Percentiles rank a stretch among this genome's conserved stretches.
Conservation (phyloP, 2,329 filamentous ascomycete species). For the Venturia aucupariae region DNA sequence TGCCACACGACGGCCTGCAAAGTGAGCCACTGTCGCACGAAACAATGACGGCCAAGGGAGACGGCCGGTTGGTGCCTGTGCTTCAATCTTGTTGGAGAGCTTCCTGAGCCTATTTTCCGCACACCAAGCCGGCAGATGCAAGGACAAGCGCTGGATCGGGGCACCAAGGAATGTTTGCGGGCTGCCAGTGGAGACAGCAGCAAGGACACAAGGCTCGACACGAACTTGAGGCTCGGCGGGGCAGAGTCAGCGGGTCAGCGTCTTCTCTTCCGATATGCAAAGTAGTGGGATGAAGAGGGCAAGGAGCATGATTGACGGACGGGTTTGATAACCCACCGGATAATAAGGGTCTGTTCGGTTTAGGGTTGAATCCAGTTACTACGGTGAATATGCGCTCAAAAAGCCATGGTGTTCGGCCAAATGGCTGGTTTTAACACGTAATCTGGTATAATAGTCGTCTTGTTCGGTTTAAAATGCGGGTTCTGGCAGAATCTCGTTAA, state of each 20-base stretch:
- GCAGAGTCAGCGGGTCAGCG: not conserved
- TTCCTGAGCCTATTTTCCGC: not conserved
- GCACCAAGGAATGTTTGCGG: not conserved
- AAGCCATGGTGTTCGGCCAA: too few species aligned
- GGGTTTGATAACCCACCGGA: not conserved
- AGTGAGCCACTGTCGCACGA: not conserved
- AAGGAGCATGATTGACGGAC: not conserved
- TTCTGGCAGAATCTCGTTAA: too few species aligned
- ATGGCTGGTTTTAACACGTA: too few species aligned
- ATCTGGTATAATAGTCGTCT: too few species aligned
- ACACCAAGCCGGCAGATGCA: not conserved
- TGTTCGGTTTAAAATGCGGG: too few species aligned
- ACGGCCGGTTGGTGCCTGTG: not conserved
- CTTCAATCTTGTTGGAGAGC: not conserved
- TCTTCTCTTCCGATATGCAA: not conserved
- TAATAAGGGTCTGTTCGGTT: too few species aligned
- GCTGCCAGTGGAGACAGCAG: not conserved
- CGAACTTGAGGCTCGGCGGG: not conserved
- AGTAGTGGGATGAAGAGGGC: not conserved
- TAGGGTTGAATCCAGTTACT: too few species aligned
- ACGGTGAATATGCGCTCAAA: too few species aligned
- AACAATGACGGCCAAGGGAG: not conserved
- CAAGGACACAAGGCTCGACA: not conserved
- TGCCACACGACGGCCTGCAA: not conserved
- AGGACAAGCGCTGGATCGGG: not conserved